phyloP scores from a whole-genome alignment of 106 monocot genomes.

The Iris macrosiphon region DNA sequence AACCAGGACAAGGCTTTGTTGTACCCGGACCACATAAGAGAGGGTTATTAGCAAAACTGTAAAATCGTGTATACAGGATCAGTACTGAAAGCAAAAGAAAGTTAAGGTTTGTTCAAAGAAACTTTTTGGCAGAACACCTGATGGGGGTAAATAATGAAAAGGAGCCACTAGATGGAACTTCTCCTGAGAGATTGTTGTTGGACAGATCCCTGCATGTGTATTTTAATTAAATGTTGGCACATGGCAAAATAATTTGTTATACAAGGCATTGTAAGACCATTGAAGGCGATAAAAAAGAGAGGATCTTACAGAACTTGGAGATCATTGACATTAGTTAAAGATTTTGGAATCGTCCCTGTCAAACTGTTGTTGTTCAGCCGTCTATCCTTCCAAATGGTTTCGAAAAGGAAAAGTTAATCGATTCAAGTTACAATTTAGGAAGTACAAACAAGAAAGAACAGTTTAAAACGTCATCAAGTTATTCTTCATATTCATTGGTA shows the following conservation, averaged over 20 bases:
- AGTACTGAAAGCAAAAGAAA: neutral
- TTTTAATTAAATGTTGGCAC: neutral
- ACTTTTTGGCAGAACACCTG: constrained; percentile 29
- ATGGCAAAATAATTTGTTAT: neutral
- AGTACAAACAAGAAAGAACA: neutral
- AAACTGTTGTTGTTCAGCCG: constrained; percentile 90
- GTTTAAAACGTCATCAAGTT: neutral
- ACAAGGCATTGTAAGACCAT: neutral
- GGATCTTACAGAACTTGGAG: constrained; percentile 90
- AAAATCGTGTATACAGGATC: constrained; percentile 4
- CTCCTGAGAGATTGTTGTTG: constrained; percentile 80
- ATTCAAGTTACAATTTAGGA: neutral
- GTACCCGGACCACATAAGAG: constrained; percentile 43
- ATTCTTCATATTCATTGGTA: too few relatives aligned
- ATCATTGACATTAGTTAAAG: constrained; percentile 49
- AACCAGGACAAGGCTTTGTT: constrained; percentile 28
- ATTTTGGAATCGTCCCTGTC: constrained; percentile 51
- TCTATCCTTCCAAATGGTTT: constrained; percentile 51
- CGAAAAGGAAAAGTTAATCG: constrained; percentile 7
- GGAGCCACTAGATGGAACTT: constrained; percentile 79
- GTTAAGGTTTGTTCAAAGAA: constrained; percentile 3
- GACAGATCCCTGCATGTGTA: constrained; percentile 68
- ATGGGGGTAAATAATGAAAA: constrained; percentile 91
- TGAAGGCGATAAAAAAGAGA: neutral
- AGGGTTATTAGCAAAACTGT: constrained; percentile 69